Evolutionary conservation across 495 filamentous ascomycete genomes (phyloP).

Genomic region (Neurospora terricola): DNA sequence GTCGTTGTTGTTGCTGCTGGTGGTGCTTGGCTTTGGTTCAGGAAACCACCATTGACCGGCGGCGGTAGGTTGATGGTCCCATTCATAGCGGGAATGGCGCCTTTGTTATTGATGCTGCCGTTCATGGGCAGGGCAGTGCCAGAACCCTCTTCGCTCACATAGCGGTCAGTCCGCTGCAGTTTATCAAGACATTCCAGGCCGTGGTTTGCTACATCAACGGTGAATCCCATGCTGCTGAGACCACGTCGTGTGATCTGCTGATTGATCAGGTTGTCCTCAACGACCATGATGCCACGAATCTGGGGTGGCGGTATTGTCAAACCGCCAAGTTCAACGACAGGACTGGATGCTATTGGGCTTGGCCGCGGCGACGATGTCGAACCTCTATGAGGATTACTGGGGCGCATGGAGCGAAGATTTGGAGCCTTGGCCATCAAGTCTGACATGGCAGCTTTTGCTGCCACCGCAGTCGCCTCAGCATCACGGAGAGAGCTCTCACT

Average conservation of each 20-base stretch:
- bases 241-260: slow-evolving; percentile 58
- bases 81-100: not conserved
- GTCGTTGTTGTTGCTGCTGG: slow-evolving; percentile 14
- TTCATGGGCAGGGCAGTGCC: not conserved
- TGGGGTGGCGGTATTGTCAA: slow-evolving; percentile 3
- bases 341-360: slow-evolving; percentile 3
- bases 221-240: slow-evolving; percentile 51
- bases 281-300: slow-evolving; percentile 46
- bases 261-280: slow-evolving; percentile 74
- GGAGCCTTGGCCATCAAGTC: slow-evolving; percentile 5
- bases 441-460: slow-evolving; percentile 8
- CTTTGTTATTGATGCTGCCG: slow-evolving; percentile 14
- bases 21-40: slow-evolving; percentile 5
- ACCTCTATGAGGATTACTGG: not conserved
- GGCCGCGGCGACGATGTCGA: slow-evolving; percentile 2
- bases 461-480: slow-evolving; percentile 15
- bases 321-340: slow-evolving; percentile 1
- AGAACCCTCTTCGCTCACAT: slow-evolving; percentile 12
- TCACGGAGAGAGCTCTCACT: slow-evolving; percentile 17
- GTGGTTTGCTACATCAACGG: slow-evolving; percentile 60
- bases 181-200: slow-evolving; percentile 64
- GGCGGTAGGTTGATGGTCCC: not conserved
- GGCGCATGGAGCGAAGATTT: not conserved
- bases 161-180: slow-evolving; percentile 20
- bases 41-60: not conserved